Base-by-base conservation (phyloP, 2,329 filamentous ascomycete species). In the Nothophoma quercina region DNA sequence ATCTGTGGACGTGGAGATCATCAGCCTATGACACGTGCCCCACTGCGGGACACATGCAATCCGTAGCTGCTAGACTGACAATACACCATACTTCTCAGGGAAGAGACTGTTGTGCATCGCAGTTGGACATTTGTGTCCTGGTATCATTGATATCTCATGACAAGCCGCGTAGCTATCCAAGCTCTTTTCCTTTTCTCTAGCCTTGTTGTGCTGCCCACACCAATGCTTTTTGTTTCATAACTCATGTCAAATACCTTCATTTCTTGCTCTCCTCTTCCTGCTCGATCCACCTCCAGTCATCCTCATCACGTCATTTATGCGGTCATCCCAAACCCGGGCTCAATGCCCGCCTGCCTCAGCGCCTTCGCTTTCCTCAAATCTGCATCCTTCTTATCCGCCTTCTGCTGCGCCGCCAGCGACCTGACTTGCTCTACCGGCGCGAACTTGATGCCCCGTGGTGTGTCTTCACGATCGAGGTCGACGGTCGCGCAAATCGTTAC, bases 401-500 rank as follows among this genome's bases (percentile, higher is more conserved):
- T 89, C 59, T 88, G 89, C 35, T 95, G 75, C 56, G 83, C 85
- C 60, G 88, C 86, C 29, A 96, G 88, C 57, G 87, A 78, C 64
- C 88, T 85, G 25, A 96, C 90, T 58, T 88, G 78, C 38, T 88
- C 84, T 39, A 86, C 79, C 1, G 90, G 83, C 1, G 86, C 91
- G 59, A 81, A 79, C 62, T 83, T 80, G 64, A 89, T 91, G 25
- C 87, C 86, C 1, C 91, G 91, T 12, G 91, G 82, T 52, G 96
- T 88, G 74, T 99, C 95, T 75, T 99, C 95, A 70, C 89, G 91
- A 79, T 99, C 95, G 19, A 99, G 85, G 73, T 99, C 95, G 67
- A 99, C 96, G 77, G 98, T 96, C 29, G 95, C 95, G 15, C 98
- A 83, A 35, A 99, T 81, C 43, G 96, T 82, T n/a, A 99, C 95